Percentiles rank a stretch among this genome's conserved stretches.
Conservation (phyloP, 129 eudicot species). For the Deinandra increscens region DNA sequence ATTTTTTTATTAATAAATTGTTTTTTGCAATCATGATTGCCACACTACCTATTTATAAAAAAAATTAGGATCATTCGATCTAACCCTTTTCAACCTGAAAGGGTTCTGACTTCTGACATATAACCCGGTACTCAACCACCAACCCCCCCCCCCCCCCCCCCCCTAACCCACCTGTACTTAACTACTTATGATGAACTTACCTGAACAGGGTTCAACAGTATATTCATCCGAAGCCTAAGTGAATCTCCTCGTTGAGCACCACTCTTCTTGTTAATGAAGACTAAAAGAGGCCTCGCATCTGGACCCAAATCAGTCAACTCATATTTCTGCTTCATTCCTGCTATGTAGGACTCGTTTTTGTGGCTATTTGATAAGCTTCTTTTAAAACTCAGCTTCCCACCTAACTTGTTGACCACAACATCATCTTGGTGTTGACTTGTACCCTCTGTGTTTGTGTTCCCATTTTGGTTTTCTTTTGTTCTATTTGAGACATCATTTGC, state of each 20-base stretch:
- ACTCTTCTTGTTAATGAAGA: constrained; percentile 90
- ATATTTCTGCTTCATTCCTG: constrained; percentile 58
- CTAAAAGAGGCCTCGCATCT: constrained; percentile 91
- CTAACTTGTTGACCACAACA: constrained; percentile 43
- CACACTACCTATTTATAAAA: background rate
- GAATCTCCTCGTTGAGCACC: constrained; percentile 95
- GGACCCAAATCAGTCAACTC: constrained; percentile 84
- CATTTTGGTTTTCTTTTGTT: constrained; percentile 51
- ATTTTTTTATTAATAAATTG: background rate
- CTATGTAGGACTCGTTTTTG: constrained; percentile 54
- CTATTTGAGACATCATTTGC: constrained; percentile 40
- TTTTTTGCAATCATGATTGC: background rate
- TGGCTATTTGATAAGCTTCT: constrained; percentile 52
- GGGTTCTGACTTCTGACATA: constrained; percentile 2
- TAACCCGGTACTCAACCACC: background rate
- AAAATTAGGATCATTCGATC: background rate
- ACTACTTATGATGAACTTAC: constrained; percentile 42
- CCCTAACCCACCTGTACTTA: background rate
- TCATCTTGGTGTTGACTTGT: constrained; percentile 40
- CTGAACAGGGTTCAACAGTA: constrained; percentile 95
- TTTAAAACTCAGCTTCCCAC: constrained; percentile 46
- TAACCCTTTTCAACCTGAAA: background rate
- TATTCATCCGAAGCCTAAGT: constrained; percentile 77
- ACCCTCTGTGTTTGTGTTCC: constrained; percentile 36
- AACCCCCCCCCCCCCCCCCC: background rate